These are phyloP conservation scores for Pinus taeda DNA, from an alignment of 75 land plant genomes.

Conservation along the genomic window DNA sequence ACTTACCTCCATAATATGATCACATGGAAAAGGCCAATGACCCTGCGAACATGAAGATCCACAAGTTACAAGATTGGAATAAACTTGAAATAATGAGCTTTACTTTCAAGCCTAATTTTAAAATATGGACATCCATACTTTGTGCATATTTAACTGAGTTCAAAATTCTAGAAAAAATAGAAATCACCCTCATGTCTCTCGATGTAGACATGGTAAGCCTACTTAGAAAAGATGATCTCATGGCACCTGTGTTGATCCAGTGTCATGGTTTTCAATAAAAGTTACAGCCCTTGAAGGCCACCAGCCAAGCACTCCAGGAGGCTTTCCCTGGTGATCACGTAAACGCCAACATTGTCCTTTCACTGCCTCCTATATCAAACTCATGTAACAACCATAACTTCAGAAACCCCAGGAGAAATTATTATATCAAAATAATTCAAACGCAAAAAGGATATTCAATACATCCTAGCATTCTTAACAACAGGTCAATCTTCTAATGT, in stretches of 20 bases:
- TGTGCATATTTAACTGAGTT: neutral
- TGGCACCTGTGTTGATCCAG: slow-evolving; percentile 90
- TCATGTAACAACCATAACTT: neutral
- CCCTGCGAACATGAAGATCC: slow-evolving; percentile 38
- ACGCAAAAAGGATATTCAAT: neutral
- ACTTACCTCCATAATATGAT: slow-evolving; percentile 83
- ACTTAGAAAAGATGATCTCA: neutral
- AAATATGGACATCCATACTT: neutral
- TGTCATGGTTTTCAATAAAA: slow-evolving; percentile 88
- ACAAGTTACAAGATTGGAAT: neutral
- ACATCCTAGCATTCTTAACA: neutral
- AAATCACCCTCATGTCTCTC: neutral
- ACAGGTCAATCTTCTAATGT: neutral
- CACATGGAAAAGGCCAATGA: slow-evolving; percentile 92
- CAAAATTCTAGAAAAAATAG: neutral
- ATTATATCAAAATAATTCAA: neutral
- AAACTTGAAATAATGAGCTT: neutral
- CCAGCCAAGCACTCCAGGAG: slow-evolving; percentile 86
- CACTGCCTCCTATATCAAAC: slow-evolving; percentile 59
- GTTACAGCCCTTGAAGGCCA: slow-evolving; percentile 93
- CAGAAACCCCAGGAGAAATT: neutral
- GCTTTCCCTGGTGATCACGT: slow-evolving; percentile 69
- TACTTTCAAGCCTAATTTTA: neutral
- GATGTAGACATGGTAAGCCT: neutral
- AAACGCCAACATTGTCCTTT: slow-evolving; percentile 81